phyloP scores from a whole-genome alignment of 1,139 yeast species.

The Geotrichum bryndzae region DNA sequence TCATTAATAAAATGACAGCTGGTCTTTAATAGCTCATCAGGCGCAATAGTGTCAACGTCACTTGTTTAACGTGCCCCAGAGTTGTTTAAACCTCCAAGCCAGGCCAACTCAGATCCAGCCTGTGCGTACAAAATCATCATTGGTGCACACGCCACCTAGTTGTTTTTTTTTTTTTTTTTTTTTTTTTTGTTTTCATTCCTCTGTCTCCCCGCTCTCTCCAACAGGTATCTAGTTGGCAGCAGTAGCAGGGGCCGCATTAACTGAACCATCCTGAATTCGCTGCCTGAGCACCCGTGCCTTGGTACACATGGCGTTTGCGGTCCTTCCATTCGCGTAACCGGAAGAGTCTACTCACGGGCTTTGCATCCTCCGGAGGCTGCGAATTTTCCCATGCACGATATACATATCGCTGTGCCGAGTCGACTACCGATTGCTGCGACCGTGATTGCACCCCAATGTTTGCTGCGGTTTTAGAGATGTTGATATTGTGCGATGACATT shows the following conservation, averaged over 20 bases:
- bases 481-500: conserved; percentile 13
- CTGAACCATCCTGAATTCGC: conserved; percentile 15
- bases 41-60: no score
- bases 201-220: neutral
- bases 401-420: conserved; percentile 20
- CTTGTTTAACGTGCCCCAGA: neutral
- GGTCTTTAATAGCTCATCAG: neutral
- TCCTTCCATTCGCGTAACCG: conserved; percentile 15
- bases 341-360: neutral
- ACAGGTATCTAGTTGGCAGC: neutral
- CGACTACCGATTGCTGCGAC: conserved; percentile 19
- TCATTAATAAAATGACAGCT: neutral
- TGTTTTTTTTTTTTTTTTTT: neutral
- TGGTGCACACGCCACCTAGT: no score
- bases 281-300: conserved; percentile 13
- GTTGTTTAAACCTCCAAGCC: neutral
- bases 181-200: neutral
- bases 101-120: no score
- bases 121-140: no score
- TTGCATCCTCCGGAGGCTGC: conserved; percentile 19
- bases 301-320: conserved; percentile 10
- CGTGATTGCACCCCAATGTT: conserved; percentile 19
- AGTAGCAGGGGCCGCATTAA: neutral
- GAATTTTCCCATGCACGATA: conserved; percentile 22
- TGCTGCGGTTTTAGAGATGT: conserved; percentile 15